These are phyloP conservation scores for Nannochloris sp. DNA, from an alignment of 139 green algal species.

Conservation along the genomic window DNA sequence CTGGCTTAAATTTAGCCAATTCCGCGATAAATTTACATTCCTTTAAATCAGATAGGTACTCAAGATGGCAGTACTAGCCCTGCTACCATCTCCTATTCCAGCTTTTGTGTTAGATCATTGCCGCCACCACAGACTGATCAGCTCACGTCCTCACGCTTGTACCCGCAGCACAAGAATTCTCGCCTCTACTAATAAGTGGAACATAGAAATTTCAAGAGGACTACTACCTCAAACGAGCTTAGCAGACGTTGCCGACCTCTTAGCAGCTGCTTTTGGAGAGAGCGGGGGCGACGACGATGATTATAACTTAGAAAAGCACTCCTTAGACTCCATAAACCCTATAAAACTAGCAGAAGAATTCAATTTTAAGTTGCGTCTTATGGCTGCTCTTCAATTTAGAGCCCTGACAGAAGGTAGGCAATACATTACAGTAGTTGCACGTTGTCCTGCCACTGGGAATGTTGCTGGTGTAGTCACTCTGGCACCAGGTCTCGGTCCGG, in stretches of 20 bases:
- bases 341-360: not conserved
- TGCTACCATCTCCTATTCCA: no score
- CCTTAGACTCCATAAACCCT: not conserved
- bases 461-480: conserved; percentile 8
- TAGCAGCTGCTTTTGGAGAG: not conserved
- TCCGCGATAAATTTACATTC: no score
- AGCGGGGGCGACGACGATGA: not conserved
- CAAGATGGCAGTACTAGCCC: no score
- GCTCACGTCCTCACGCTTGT: no score
- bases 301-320: not conserved
- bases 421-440: conserved; percentile 6
- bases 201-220: no score
- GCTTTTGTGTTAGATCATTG: no score
- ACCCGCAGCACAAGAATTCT: no score
- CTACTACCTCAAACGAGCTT: no score
- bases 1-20: no score
- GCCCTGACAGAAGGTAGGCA: not conserved
- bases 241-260: not conserved
- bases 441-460: not conserved
- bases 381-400: conserved; percentile 10
- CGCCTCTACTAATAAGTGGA: no score
- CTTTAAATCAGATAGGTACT: no score
- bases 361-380: conserved; percentile 3
- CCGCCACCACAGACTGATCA: no score
- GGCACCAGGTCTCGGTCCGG: not conserved